A percentile compares a stretch with the other conserved stretches of the same genome.
Evolutionary conservation across 768 basidiomycete genomes (phyloP).

Genomic region (Collybiopsis luxurians): DNA sequence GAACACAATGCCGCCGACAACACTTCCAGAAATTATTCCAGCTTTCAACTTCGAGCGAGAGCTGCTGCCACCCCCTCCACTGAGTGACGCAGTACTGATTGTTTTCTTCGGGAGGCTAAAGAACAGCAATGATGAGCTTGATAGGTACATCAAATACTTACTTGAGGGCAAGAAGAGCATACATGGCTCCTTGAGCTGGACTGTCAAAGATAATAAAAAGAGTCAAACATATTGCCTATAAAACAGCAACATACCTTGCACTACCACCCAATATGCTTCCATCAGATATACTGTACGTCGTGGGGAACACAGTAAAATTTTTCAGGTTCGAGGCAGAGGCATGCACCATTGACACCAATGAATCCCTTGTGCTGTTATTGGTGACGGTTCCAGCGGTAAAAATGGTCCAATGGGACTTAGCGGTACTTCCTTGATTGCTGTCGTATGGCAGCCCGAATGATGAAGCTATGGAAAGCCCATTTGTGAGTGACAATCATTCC

Average conservation of each 20-base stretch:
- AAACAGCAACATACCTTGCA: neutral
- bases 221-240: slow-evolving; percentile 16
- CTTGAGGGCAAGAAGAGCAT: slow-evolving; percentile 13
- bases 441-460: slow-evolving; percentile 8
- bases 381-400: no score
- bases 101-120: neutral
- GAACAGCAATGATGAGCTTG: slow-evolving; percentile 2
- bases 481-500: no score
- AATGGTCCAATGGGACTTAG: neutral
- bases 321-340: neutral
- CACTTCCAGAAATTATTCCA: slow-evolving; percentile 14
- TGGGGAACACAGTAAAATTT: slow-evolving; percentile 1
- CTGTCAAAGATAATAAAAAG: neutral
- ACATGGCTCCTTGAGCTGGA: slow-evolving; percentile 10
- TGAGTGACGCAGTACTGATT: neutral
- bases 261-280: neutral
- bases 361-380: no score
- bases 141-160: neutral
- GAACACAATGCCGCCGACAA: slow-evolving; percentile 8
- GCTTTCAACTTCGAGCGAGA: neutral
- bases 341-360: no score
- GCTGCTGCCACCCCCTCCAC: no score
- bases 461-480: neutral
- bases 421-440: neutral
- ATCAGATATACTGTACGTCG: slow-evolving; percentile 2